Percentiles rank a stretch among this genome's conserved stretches.
Conservation (phyloP, 345 rosid species). For the Dipteronia dyeriana region DNA sequence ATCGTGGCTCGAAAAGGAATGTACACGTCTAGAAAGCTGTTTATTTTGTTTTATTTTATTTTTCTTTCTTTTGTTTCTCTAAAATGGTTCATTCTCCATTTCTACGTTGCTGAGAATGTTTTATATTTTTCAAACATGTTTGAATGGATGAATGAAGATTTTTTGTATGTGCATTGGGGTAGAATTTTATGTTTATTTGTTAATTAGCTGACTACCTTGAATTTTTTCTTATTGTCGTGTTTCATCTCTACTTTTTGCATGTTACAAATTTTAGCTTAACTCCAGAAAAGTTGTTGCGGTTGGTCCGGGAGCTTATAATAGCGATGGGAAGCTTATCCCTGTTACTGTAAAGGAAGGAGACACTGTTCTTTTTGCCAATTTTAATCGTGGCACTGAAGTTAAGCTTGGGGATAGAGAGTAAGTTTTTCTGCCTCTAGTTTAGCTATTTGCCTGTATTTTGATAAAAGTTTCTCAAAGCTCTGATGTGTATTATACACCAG, state of each 20-base stretch:
- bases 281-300: conserved; percentile 77
- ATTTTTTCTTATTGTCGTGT: not conserved
- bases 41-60: no score
- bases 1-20: no score
- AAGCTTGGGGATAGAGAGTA: conserved; percentile 83
- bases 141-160: not conserved
- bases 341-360: conserved; percentile 79
- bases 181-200: not conserved
- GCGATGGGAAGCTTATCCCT: conserved; percentile 65
- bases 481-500: no score
- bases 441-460: not conserved
- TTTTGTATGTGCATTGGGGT: not conserved
- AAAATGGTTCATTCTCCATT: no score
- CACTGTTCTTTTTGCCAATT: conserved; percentile 72
- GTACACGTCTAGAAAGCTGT: no score
- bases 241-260: not conserved
- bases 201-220: not conserved
- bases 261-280: conserved; percentile 48
- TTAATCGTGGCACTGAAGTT: conserved; percentile 64
- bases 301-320: conserved; percentile 67
- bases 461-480: not conserved
- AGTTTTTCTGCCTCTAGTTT: conserved; percentile 21
- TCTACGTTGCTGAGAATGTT: no score
- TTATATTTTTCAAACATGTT: not conserved
- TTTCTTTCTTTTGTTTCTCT: no score